A percentile compares a stretch with the other conserved stretches of the same genome.
These are phyloP conservation scores for Penicillium coprophilum DNA, from an alignment of 495 filamentous ascomycete genomes.

Conservation along the genomic window DNA sequence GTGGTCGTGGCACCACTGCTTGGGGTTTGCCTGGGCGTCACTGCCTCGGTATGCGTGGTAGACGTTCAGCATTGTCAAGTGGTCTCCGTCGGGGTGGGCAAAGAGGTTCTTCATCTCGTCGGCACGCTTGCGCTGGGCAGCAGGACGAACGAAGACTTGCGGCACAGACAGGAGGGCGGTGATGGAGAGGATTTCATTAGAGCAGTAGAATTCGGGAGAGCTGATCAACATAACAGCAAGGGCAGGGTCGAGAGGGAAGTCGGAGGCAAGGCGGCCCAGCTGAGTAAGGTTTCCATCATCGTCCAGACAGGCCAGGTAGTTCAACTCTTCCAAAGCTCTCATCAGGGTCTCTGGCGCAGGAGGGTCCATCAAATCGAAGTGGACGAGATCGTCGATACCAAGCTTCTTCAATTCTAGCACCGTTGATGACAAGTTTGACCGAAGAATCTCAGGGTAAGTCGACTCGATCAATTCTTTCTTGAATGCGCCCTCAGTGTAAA, in stretches of 20 bases:
- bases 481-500: conserved; percentile 95
- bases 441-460: conserved; percentile 92
- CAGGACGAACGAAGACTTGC: conserved; percentile 88
- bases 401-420: conserved; percentile 98
- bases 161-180: conserved; percentile 93
- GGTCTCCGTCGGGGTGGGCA: conserved; percentile 89
- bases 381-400: conserved; percentile 91
- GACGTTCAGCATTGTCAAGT: conserved; percentile 93
- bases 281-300: conserved; percentile 90
- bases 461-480: conserved; percentile 98
- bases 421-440: conserved; percentile 90
- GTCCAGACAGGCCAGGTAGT: conserved; percentile 94
- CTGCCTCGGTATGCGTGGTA: conserved; percentile 93
- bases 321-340: conserved; percentile 96
- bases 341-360: conserved; percentile 98
- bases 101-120: conserved; percentile 98
- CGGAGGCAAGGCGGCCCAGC: conserved; percentile 84
- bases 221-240: conserved; percentile 97
- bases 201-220: conserved; percentile 97
- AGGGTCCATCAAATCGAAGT: conserved; percentile 98
- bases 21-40: conserved; percentile 69
- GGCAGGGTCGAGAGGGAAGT: conserved; percentile 93
- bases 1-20: conserved; percentile 95
- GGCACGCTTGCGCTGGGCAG: conserved; percentile 79
- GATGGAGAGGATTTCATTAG: conserved; percentile 95